Conservation (phyloP, 106 monocot species). For the Acanthochlamys bracteata region DNA sequence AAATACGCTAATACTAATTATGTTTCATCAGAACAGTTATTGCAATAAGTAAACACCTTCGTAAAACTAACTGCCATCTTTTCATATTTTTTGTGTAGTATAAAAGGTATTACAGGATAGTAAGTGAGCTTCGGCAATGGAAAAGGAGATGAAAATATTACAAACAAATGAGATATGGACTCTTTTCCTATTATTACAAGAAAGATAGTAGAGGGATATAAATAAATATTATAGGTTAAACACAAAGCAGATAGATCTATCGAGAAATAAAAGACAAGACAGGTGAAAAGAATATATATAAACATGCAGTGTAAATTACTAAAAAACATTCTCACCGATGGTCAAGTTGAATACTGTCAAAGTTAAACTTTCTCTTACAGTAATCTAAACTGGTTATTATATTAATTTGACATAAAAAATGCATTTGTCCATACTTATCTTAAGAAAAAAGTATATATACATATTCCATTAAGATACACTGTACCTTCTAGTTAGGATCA, state of each 20-base stretch:
- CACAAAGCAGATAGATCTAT: background rate
- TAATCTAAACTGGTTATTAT: background rate
- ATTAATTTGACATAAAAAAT: constrained; percentile 17
- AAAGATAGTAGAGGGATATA: background rate
- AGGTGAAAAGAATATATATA: constrained; percentile 2
- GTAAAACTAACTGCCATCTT: background rate
- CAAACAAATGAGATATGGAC: constrained; percentile 8
- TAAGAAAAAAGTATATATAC: constrained; percentile 20
- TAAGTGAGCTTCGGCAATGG: background rate
- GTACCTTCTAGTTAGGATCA: background rate
- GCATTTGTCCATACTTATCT: background rate
- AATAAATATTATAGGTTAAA: background rate
- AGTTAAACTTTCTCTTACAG: background rate
- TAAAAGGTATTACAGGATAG: constrained; percentile 1
- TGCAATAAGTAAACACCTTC: background rate
- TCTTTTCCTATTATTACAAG: background rate
- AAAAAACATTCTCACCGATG: constrained; percentile 8
- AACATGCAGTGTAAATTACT: constrained; percentile 1
- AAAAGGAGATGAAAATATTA: constrained; percentile 2
- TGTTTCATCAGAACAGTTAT: background rate
- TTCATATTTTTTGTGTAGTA: background rate
- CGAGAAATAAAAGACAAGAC: constrained; percentile 3
- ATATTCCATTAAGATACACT: constrained; percentile 4
- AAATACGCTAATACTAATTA: background rate
- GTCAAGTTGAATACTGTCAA: constrained; percentile 7